Evolutionary conservation across 306 rosid species (phyloP), one percentile per base, ranked within the genome.

Genomic region (Corylus heterophylla): DNA sequence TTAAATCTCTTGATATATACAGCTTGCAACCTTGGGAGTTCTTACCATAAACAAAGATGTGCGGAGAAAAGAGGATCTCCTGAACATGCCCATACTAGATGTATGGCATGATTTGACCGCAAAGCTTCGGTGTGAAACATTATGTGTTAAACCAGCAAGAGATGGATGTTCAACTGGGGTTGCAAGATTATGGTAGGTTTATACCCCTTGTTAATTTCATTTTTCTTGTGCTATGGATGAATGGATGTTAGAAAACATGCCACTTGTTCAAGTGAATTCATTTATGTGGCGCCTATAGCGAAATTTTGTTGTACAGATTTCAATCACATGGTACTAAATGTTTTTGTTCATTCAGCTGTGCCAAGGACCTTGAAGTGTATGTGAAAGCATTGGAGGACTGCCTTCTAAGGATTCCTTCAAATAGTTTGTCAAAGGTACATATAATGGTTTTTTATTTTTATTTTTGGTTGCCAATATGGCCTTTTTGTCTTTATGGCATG

Each of bases 141-240:
- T 94, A 42, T 94, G 98, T 77, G 89, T 94, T 83, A 94, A 94
- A 86, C 98, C 98, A 48, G 89, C 97, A 70, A 92, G 83, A 85
- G 98, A 92, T 84, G 98, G 98, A 80, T 94, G 98, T 87, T 94
- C 97, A 73, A 92, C 97, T 49, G 98, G 98, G 82, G 97, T 94
- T 77, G 98, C 95, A 62, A 87, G 97, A 87, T 84, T 94, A 85
- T 86, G 97, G 98, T 94, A 92, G 64, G 80, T 78, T 79, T 74
- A 37, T 45, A n/a, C 45, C 48, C 63, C 73, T 62, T 76, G 68
- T 82, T 81, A 7, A 79, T 56, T 73, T 72, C 71, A 69, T 27
- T 56, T 80, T 79, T 68, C 3, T 45, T 77, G 44, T 63, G 63
- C 25, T 79, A 31, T 62, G 35, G 72, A 4, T 80, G 69, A 58